phyloP scores from a whole-genome alignment of 164 flowering plant genomes.

The Taxillus chinensis region DNA sequence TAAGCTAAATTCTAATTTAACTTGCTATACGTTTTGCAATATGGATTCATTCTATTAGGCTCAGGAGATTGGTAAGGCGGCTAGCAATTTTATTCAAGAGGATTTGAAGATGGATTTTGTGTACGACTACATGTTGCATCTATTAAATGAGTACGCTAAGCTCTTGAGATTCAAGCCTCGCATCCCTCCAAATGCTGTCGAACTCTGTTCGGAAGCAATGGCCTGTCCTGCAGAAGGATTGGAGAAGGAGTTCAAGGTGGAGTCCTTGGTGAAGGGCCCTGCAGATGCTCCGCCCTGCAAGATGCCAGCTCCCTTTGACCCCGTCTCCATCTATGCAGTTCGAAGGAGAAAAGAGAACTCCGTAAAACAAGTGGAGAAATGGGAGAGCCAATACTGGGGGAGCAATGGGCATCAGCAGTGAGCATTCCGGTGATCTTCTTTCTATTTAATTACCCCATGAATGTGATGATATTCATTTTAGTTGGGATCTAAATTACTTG shows the following conservation, averaged over 20 bases:
- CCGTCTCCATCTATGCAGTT: conserved; percentile 16
- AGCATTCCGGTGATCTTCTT: too few species aligned
- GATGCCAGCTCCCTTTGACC: conserved; percentile 40
- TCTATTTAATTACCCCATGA: too few species aligned
- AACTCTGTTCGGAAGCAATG: conserved; percentile 45
- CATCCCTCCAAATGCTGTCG: conserved; percentile 29
- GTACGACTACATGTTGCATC: conserved; percentile 73
- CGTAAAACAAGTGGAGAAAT: conserved; percentile 31
- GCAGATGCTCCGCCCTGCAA: conserved; percentile 29
- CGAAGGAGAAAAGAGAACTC: conserved; percentile 16
- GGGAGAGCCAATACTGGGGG: conserved; percentile 37
- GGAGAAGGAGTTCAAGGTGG: conserved; percentile 36
- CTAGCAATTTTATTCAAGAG: conserved; percentile 39
- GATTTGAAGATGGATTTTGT: conserved; percentile 55
- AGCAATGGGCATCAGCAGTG: neutral
- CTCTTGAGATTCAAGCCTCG: conserved; percentile 46
- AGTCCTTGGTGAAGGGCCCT: conserved; percentile 45
- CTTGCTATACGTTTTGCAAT: too few species aligned
- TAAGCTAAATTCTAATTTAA: too few species aligned
- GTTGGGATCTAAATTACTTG: too few species aligned
- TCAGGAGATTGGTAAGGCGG: conserved; percentile 47
- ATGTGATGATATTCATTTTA: too few species aligned
- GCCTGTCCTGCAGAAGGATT: conserved; percentile 35
- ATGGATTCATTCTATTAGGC: conserved; percentile 26
- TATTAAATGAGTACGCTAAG: conserved; percentile 46